These are phyloP conservation scores for Lactarius deliciosus DNA, from an alignment of 768 basidiomycete genomes.

Conservation along the genomic window DNA sequence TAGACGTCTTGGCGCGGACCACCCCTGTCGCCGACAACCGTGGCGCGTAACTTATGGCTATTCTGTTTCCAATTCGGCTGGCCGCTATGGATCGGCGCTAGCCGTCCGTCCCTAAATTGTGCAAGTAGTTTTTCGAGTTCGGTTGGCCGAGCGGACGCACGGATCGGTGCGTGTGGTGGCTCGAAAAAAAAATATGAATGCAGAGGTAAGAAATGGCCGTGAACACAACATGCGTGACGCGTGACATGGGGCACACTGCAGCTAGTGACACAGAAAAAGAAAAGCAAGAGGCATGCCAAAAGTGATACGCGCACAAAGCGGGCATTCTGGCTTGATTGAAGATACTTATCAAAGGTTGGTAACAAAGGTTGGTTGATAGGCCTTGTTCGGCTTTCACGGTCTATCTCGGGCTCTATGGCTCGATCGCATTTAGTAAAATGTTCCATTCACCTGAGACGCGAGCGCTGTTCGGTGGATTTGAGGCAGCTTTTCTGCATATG, in stretches of 20 bases:
- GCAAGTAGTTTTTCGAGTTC: not conserved
- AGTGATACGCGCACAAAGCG: not conserved
- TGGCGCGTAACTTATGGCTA: slow-evolving; percentile 7
- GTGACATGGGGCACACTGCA: not conserved
- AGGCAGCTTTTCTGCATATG: too few species aligned
- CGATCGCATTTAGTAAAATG: not conserved
- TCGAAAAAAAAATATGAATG: not conserved
- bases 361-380: not conserved
- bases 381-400: not conserved
- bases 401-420: not conserved
- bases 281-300: not conserved
- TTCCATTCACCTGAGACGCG: not conserved
- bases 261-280: too few species aligned
- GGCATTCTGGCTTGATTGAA: not conserved
- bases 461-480: not conserved
- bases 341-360: not conserved
- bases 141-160: not conserved
- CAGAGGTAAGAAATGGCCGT: not conserved
- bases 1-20: not conserved
- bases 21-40: slow-evolving; percentile 2
- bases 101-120: not conserved
- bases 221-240: not conserved
- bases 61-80: slow-evolving; percentile 6
- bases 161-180: slow-evolving; percentile 1
- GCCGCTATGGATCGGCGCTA: not conserved